phyloP scores from a whole-genome alignment of 371 early-diverging fungal species.

The Umbelopsis sp. region DNA sequence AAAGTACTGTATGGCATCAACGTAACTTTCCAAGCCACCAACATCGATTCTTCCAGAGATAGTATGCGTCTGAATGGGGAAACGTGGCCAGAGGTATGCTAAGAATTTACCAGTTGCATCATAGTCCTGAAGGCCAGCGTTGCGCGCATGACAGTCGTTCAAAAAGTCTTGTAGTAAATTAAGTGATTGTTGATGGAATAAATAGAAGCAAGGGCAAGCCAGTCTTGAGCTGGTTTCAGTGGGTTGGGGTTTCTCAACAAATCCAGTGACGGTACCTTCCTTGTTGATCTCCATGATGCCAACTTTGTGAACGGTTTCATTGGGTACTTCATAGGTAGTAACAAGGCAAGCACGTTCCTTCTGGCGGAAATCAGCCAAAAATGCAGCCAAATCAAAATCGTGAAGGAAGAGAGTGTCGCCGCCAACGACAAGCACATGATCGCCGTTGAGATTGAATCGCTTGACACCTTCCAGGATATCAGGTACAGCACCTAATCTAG shows the following conservation, averaged over 20 bases:
- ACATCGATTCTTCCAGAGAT: conserved; percentile 68
- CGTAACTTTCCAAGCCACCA: conserved; percentile 56
- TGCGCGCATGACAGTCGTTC: conserved; percentile 28
- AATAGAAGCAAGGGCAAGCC: conserved; percentile 70
- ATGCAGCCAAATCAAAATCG: conserved; percentile 47
- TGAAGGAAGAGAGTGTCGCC: conserved; percentile 63
- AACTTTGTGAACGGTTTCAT: conserved; percentile 50
- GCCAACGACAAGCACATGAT: conserved; percentile 58
- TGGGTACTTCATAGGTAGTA: conserved; percentile 47
- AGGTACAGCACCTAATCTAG: conserved; percentile 60
- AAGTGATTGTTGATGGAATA: conserved; percentile 38
- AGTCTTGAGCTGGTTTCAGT: conserved; percentile 44
- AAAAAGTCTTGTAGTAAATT: conserved; percentile 48
- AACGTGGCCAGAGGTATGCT: conserved; percentile 52
- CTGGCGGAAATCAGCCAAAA: conserved; percentile 27
- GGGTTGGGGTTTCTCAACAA: conserved; percentile 63
- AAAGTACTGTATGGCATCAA: conserved; percentile 60
- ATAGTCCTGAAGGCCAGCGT: conserved; percentile 45
- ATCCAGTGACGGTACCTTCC: conserved; percentile 42
- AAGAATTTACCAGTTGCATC: conserved; percentile 69
- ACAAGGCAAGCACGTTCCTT: conserved; percentile 41
- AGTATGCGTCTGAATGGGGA: conserved; percentile 40
- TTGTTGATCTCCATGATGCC: conserved; percentile 56
- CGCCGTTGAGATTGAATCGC: conserved; percentile 31
- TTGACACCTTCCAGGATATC: conserved; percentile 57